Conservation (phyloP, 1,284 basidiomycete species). For the Kwoniella shivajii region DNA sequence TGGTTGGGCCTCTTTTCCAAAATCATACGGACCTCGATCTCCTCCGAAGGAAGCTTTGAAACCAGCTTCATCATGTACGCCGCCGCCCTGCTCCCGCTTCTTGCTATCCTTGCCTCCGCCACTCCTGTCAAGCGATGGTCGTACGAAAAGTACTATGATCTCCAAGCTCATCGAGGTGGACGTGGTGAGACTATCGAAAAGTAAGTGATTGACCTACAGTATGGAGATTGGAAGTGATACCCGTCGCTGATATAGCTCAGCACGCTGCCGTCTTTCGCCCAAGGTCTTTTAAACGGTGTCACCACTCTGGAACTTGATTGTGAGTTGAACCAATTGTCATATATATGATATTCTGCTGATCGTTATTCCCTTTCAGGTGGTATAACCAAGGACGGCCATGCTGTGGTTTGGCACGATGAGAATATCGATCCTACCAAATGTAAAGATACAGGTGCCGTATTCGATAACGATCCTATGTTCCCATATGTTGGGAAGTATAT, state of each 20-base stretch:
- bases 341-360: background rate
- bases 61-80: background rate
- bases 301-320: constrained; percentile 73
- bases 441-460: constrained; percentile 63
- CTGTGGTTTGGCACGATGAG: constrained; percentile 79
- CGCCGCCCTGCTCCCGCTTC: constrained; percentile 1
- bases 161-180: constrained; percentile 73
- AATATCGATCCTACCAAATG: constrained; percentile 66
- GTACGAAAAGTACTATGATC: constrained; percentile 39
- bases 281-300: constrained; percentile 71
- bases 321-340: constrained; percentile 4
- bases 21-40: too few species aligned
- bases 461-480: constrained; percentile 30
- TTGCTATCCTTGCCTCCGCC: constrained; percentile 5
- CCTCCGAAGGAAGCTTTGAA: too few species aligned
- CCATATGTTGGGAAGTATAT: constrained; percentile 67
- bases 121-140: constrained; percentile 30
- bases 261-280: constrained; percentile 51
- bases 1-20: too few species aligned
- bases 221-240: background rate
- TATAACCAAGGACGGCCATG: constrained; percentile 64
- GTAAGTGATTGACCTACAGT: constrained; percentile 4
- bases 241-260: too few species aligned
- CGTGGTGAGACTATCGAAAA: constrained; percentile 61
- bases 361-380: constrained; percentile 12